Evolutionary conservation across 495 filamentous ascomycete species (phyloP).

Genomic region (Lophiotrema nucula): DNA sequence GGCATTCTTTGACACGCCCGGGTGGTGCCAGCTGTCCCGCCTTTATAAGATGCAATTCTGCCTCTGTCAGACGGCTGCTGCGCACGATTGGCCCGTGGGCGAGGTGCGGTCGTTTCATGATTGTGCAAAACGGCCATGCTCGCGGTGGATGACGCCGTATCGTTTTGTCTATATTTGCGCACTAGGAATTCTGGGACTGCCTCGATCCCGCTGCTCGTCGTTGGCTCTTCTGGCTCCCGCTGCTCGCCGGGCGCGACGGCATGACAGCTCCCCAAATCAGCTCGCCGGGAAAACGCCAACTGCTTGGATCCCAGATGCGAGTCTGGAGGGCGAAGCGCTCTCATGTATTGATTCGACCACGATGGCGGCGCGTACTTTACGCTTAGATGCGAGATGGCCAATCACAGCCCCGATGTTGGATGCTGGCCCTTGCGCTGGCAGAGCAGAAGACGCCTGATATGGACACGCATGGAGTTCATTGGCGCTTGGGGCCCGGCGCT

Average conservation of each 20-base stretch:
- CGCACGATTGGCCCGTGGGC: slow-evolving; percentile 7
- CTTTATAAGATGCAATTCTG: neutral
- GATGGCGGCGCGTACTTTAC: neutral
- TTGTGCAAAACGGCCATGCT: slow-evolving; percentile 8
- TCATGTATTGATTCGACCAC: slow-evolving; percentile 10
- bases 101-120: slow-evolving; percentile 16
- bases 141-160: slow-evolving; percentile 7
- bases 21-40: slow-evolving; percentile 11
- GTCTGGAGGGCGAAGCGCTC: slow-evolving; percentile 17
- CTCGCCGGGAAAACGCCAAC: neutral
- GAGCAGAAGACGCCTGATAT: slow-evolving; percentile 6
- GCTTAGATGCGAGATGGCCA: slow-evolving; percentile 1
- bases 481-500: slow-evolving; percentile 15
- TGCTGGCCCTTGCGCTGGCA: neutral
- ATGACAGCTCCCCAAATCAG: slow-evolving; percentile 2
- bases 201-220: slow-evolving; percentile 9
- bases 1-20: neutral
- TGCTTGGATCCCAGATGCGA: neutral
- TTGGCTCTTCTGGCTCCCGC: neutral
- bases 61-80: neutral
- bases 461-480: slow-evolving; percentile 12
- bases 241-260: neutral
- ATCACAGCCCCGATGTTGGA: slow-evolving; percentile 6
- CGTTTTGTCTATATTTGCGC: slow-evolving; percentile 6
- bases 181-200: too few species aligned